These are phyloP conservation scores for Zymoseptoria brevis DNA, from an alignment of 2,329 filamentous ascomycete species.

Conservation along the genomic window DNA sequence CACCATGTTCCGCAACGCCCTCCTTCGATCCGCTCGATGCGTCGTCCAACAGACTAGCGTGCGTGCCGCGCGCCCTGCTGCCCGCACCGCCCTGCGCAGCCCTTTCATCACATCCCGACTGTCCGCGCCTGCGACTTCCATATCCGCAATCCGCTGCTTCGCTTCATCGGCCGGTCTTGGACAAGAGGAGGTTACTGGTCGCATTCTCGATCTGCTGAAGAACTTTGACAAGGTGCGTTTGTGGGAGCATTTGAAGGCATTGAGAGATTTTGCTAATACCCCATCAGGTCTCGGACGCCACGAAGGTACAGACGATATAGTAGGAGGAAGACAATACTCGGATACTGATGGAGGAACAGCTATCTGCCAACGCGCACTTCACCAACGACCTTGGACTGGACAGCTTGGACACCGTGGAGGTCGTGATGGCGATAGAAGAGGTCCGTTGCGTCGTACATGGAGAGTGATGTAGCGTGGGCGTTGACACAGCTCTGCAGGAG, in stretches of 20 bases:
- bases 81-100: constrained; percentile 36
- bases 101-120: constrained; percentile 55
- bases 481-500: constrained; percentile 44
- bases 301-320: constrained; percentile 43
- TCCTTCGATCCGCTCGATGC: constrained; percentile 66
- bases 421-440: constrained; percentile 99
- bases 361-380: constrained; percentile 80
- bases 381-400: constrained; percentile 94
- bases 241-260: constrained; percentile 4
- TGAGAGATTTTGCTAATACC: constrained; percentile 14
- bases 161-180: constrained; percentile 70
- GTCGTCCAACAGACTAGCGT: constrained; percentile 36
- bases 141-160: constrained; percentile 73
- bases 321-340: neutral
- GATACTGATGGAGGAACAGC: constrained; percentile 47
- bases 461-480: constrained; percentile 44
- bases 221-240: constrained; percentile 90
- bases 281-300: constrained; percentile 52
- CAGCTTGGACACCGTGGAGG: constrained; percentile 96
- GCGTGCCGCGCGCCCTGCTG: constrained; percentile 52
- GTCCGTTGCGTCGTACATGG: constrained; percentile 37
- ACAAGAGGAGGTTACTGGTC: constrained; percentile 78
- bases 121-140: constrained; percentile 54
- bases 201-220: constrained; percentile 86
- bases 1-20: constrained; percentile 82